Percentiles rank a stretch among this genome's conserved stretches.
Evolutionary conservation across 2,329 filamentous ascomycete species (phyloP).

Genomic region (Hymenoscyphus repandus): DNA sequence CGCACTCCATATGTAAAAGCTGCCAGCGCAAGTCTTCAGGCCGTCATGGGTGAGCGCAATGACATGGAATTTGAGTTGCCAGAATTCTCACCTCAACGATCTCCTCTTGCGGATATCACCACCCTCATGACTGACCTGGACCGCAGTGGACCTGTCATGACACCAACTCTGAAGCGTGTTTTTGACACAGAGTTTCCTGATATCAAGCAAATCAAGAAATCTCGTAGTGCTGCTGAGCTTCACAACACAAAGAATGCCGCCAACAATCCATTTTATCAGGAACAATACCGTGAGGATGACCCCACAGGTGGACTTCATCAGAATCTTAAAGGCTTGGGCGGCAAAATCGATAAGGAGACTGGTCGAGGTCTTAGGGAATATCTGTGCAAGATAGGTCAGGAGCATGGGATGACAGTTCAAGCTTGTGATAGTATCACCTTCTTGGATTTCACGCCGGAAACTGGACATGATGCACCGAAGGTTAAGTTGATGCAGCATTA

Average conservation of each 20-base stretch:
- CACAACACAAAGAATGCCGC: too few species aligned
- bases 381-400: constrained; percentile 18
- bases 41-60: background rate
- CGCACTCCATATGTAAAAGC: background rate
- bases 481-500: constrained; percentile 23
- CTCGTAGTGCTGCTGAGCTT: too few species aligned
- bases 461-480: constrained; percentile 9
- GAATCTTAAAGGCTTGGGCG: background rate
- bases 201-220: background rate
- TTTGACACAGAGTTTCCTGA: background rate
- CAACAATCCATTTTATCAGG: too few species aligned
- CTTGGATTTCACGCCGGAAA: constrained; percentile 25
- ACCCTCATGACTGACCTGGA: too few species aligned
- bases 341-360: constrained; percentile 19
- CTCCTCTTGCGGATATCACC: too few species aligned
- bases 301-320: too few species aligned
- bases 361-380: constrained; percentile 26
- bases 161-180: background rate
- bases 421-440: constrained; percentile 24
- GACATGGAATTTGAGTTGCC: background rate
- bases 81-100: background rate
- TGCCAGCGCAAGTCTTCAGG: constrained; percentile 1
- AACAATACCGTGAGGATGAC: too few species aligned
- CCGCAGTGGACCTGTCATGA: background rate
- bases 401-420: constrained; percentile 13